Conservation (phyloP, 2,329 filamentous ascomycete species). For the Knoxdaviesia capensis region DNA sequence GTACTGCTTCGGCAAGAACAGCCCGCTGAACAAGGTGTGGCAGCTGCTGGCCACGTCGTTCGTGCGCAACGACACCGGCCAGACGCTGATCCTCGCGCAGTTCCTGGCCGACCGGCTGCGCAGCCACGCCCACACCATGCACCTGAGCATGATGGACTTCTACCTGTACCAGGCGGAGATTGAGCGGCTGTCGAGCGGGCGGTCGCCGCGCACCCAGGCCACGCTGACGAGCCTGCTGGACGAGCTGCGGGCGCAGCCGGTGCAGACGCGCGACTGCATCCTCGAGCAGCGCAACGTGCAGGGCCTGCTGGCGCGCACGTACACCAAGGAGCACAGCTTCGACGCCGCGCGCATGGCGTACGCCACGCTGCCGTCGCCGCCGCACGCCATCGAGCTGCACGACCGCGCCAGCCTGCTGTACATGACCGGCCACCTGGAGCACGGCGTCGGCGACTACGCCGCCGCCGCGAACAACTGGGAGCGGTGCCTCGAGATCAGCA, state of each 20-base stretch:
- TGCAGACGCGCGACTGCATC: conserved; percentile 2
- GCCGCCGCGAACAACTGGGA: too few relatives aligned
- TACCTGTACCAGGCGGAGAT: conserved; percentile 5
- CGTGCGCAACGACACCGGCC: conserved; percentile 4
- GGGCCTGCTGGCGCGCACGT: conserved; percentile 3
- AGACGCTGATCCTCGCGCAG: conserved; percentile 4
- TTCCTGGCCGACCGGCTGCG: conserved; percentile 4
- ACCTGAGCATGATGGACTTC: conserved; percentile 3
- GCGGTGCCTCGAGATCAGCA: too few relatives aligned
- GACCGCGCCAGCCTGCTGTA: too few relatives aligned
- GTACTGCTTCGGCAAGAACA: conserved; percentile 2
- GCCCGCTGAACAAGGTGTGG: conserved; percentile 4
- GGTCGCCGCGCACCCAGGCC: conserved; percentile 2
- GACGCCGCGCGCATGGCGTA: conserved; percentile 1
- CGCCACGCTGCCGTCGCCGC: too few relatives aligned
- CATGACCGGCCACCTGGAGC: too few relatives aligned
- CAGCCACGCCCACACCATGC: conserved; percentile 1
- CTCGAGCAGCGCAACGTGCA: conserved; percentile 3
- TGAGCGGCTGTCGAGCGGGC: conserved; percentile 3
- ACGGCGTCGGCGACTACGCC: too few relatives aligned
- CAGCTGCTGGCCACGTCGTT: conserved; percentile 3
- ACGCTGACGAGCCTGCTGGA: conserved; percentile 2
- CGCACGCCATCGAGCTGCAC: too few relatives aligned
- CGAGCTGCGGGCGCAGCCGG: neutral
- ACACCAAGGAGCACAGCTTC: conserved; percentile 3